Base-by-base conservation (phyloP, 306 rosid species). In the Prunus dulcis region DNA sequence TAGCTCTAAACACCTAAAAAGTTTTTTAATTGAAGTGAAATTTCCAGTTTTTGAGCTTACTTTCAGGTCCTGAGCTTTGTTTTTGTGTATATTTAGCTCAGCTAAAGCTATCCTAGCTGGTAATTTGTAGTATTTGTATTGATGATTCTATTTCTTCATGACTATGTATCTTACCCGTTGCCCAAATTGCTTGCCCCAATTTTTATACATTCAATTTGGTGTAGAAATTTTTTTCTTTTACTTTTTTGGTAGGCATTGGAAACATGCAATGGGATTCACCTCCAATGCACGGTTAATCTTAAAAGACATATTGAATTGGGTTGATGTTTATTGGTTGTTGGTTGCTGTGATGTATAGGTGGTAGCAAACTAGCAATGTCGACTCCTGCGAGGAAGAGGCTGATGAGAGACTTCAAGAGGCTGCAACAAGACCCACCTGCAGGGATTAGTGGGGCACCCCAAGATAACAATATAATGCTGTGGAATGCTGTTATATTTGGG, bases 401-500 rank as follows among this genome's bases (percentile, higher is more conserved):
- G 83, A 93, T 91, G 98, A 90, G 98, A 72, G 98, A 93, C 84
- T 93, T 91, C 82, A 91, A 86, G 89, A 87, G 98, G 79, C 80
- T 93, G 88, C 98, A 91, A 72, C 97, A 88, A 62, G 97, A 91
- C 82, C 97, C 98, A 52, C 97, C 97, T 52, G 98, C 96, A 3
- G 97, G 97, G 76, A 91, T 93, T 74, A 93, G 98, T 75, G 98
- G 97, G 50, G 98, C 98, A 17, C 98, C 98, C 17, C 97, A 91
- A 55, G 98, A 93, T 84, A 93, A 89, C 70, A 93, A 93, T 79
- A 93, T 93, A 60, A 90, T 91, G 98, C 86, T 91, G 64, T 93
- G 98, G 98, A 93, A 93, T 80, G 98, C 98, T 62, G 98, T 93
- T 51, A 91, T 93, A 74, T 93, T 93, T 86, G 98, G 98, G 98